Evolutionary conservation across 2,329 filamentous ascomycete species (phyloP), one percentile per base, ranked within the genome.

Genomic region (Calonectria hongkongensis): DNA sequence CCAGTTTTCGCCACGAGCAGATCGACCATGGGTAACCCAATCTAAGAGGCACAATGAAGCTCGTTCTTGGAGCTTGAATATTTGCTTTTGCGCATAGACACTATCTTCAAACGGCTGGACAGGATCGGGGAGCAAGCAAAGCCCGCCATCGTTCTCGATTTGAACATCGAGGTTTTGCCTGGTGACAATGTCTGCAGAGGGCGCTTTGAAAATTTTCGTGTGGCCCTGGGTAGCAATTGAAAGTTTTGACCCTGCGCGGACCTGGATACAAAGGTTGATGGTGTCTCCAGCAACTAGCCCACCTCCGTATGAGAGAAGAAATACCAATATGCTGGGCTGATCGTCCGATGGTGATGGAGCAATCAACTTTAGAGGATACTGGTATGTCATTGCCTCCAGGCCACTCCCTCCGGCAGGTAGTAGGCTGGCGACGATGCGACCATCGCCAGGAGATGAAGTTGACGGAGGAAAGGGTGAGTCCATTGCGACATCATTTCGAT

Each of bases 281-380:
- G 90, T 88, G 83, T 99, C 97, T 50, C 96, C 95, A 15, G 94
- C 94, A 2, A 99, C 94, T 16, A 99, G 91, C 2, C 97, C 97
- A 51, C 97, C 97, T 63, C 97, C 97, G 82, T 98, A 99, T 0
- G 96, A 98, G 62, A 99, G 89, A 45, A 98, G 89, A 82, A 98
- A 98, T 48, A 98, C 92, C 39, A 97, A 91, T 10, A 95, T 89
- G 70, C 94, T 94, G 75, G 89, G 88, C 70, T 92, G 89, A 48
- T 90, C 87, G 60, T 89, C 88, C 7, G 92, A 87, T 13, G 93
- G 91, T 16, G 92, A 89, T 1, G 96, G 95, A 0, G 95, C 94
- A 74, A 99, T 94, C 70, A 99, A 90, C 84, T 99, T 99, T 58
- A 99, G 89, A 1, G 97, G 97, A 81, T 98, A 99, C 83, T 98